Conservation (phyloP, 2,329 filamentous ascomycete genomes). For the Xylaria sp. region DNA sequence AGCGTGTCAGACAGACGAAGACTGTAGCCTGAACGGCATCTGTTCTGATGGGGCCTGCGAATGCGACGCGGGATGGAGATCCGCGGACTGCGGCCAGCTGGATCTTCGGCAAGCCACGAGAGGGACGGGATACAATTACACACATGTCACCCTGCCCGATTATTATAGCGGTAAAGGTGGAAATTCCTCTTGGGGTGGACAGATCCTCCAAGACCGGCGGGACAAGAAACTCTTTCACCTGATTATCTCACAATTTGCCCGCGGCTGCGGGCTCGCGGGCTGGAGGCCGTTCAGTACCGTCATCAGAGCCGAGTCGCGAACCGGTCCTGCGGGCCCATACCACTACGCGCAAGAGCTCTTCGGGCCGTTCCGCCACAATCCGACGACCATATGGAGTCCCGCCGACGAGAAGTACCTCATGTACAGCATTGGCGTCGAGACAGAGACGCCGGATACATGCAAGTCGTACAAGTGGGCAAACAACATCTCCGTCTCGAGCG, state of each 20-base stretch:
- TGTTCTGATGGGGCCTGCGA: conserved; percentile 32
- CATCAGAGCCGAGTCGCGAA: conserved; percentile 48
- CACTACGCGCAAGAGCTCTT: conserved; percentile 44
- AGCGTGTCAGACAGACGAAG: conserved; percentile 26
- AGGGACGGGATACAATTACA: conserved; percentile 50
- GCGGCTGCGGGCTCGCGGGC: conserved; percentile 49
- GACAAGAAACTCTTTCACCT: conserved; percentile 47
- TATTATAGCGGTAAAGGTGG: conserved; percentile 32
- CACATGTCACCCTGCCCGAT: conserved; percentile 35
- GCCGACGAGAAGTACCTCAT: conserved; percentile 48
- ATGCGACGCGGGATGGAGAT: conserved; percentile 48
- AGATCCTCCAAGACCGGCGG: conserved; percentile 46
- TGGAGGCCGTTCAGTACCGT: conserved; percentile 51
- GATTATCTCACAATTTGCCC: conserved; percentile 47
- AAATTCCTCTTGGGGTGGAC: conserved; percentile 52
- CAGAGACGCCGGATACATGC: conserved; percentile 29
- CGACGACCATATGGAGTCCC: conserved; percentile 47
- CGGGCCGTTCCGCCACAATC: conserved; percentile 50
- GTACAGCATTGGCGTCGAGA: conserved; percentile 47
- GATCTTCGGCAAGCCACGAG: conserved; percentile 46
- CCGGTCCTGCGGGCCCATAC: conserved; percentile 49
- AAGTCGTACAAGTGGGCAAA: conserved; percentile 33
- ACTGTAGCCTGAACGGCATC: conserved; percentile 46
- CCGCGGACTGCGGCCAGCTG: conserved; percentile 46
- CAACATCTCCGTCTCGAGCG: conserved; percentile 38